Conservation (phyloP, 2,329 filamentous ascomycete species). For the Sordariomycetes sp. region DNA sequence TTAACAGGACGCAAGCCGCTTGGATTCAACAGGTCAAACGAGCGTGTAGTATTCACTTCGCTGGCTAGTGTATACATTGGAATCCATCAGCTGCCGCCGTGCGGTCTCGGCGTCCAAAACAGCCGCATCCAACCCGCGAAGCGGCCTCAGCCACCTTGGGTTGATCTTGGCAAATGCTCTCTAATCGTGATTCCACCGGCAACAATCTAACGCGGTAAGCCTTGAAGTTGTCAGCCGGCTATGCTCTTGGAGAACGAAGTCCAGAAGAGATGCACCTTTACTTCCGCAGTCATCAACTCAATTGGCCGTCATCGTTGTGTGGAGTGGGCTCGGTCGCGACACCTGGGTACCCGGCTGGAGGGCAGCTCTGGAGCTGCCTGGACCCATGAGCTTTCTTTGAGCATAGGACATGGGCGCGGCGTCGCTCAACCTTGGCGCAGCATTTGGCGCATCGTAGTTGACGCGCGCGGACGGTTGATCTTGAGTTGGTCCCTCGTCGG, state of each 20-base stretch:
- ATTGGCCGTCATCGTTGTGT: constrained; percentile 56
- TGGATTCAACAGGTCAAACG: too few relatives aligned
- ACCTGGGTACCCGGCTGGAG: constrained; percentile 36
- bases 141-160: too few relatives aligned
- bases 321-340: constrained; percentile 58
- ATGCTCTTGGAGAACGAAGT: too few relatives aligned
- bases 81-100: too few relatives aligned
- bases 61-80: too few relatives aligned
- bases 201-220: constrained; percentile 1
- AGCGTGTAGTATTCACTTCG: too few relatives aligned
- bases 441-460: constrained; percentile 27
- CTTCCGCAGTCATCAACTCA: constrained; percentile 28
- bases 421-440: constrained; percentile 32
- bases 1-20: too few relatives aligned
- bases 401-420: constrained; percentile 33
- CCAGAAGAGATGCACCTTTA: too few relatives aligned
- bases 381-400: constrained; percentile 38
- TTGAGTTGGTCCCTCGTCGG: constrained; percentile 76
- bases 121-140: too few relatives aligned
- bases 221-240: not conserved
- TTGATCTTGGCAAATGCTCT: too few relatives aligned
- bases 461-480: constrained; percentile 36
- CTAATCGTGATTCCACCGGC: too few relatives aligned
- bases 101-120: too few relatives aligned
- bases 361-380: constrained; percentile 33